Evolutionary conservation across 805 yeast genomes (phyloP).

Genomic region (Barnettozyma salicaria): DNA sequence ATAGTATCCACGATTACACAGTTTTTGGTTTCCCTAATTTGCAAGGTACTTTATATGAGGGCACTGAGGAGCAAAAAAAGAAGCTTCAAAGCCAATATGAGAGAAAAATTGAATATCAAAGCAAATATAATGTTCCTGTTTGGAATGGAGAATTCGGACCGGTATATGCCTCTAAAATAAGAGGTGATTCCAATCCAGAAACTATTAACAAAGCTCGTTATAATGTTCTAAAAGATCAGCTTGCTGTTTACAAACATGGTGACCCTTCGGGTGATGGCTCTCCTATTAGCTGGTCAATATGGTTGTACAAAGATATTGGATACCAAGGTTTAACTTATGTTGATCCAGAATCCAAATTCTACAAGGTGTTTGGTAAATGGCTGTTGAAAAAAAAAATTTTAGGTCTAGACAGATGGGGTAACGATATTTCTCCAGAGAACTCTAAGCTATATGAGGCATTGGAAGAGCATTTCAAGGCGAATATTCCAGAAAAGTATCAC

Average conservation of each 20-base stretch:
- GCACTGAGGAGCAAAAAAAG: conserved; percentile 31
- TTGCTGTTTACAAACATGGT: conserved; percentile 37
- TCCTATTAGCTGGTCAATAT: conserved; percentile 46
- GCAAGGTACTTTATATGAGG: conserved; percentile 30
- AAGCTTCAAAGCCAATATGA: conserved; percentile 35
- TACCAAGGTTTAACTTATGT: conserved; percentile 45
- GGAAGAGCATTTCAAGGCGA: conserved; percentile 32
- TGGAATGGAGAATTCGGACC: conserved; percentile 55
- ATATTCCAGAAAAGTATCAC: conserved; percentile 37
- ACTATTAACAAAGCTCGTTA: conserved; percentile 36
- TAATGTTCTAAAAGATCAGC: conserved; percentile 40
- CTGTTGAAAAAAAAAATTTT: conserved; percentile 37
- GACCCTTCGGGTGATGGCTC: conserved; percentile 43
- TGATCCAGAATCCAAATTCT: conserved; percentile 39
- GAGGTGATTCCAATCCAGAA: conserved; percentile 37
- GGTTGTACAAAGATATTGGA: conserved; percentile 50
- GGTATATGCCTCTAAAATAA: conserved; percentile 37
- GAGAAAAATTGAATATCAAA: conserved; percentile 40
- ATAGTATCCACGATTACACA: conserved; percentile 45
- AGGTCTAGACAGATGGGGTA: conserved; percentile 48
- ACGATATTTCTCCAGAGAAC: conserved; percentile 36
- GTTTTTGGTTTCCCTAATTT: conserved; percentile 38
- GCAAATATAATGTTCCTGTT: conserved; percentile 37
- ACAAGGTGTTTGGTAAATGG: conserved; percentile 36
- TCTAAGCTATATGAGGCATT: conserved; percentile 33